A percentile compares a stretch with the other conserved stretches of the same genome.
phyloP scores from a whole-genome alignment of 441 rosid species.

The Kokia cookei region DNA sequence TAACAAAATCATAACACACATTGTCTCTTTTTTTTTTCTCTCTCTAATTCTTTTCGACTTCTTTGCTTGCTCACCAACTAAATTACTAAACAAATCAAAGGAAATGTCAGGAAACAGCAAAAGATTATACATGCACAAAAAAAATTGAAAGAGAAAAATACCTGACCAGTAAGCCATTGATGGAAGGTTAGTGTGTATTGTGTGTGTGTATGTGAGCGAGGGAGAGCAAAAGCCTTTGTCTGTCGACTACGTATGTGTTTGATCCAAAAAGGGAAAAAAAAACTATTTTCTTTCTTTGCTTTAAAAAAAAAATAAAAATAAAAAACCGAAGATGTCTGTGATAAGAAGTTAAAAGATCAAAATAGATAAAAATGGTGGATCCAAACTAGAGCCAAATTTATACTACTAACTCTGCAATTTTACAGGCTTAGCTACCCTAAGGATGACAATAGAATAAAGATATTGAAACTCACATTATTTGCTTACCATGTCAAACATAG shows the following conservation, averaged over 20 bases:
- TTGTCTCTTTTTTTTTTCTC: not conserved
- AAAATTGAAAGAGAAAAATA: not conserved
- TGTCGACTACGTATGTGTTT: slow-evolving; percentile 6
- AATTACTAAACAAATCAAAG: not conserved
- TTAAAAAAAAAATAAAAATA: not conserved
- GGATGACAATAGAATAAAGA: not conserved
- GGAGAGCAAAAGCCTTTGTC: not conserved
- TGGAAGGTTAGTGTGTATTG: not conserved
- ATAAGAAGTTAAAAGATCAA: not conserved
- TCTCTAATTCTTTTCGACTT: not conserved
- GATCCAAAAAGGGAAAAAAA: not conserved
- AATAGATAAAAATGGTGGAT: not conserved
- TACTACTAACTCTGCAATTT: not conserved
- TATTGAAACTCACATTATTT: not conserved
- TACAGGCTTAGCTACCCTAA: not conserved
- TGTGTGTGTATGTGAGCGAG: not conserved
- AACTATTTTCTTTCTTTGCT: not conserved
- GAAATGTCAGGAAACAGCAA: not conserved
- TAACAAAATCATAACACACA: not conserved
- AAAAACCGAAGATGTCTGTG: not conserved
- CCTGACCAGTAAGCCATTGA: slow-evolving; percentile 26
- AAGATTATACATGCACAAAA: not conserved
- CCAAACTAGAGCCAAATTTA: not conserved
- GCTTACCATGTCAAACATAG: not conserved
- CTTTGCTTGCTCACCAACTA: slow-evolving; percentile 1